Evolutionary conservation across 768 basidiomycete genomes (phyloP), one percentile per base, ranked within the genome.

Genomic region (Boletales sp.): DNA sequence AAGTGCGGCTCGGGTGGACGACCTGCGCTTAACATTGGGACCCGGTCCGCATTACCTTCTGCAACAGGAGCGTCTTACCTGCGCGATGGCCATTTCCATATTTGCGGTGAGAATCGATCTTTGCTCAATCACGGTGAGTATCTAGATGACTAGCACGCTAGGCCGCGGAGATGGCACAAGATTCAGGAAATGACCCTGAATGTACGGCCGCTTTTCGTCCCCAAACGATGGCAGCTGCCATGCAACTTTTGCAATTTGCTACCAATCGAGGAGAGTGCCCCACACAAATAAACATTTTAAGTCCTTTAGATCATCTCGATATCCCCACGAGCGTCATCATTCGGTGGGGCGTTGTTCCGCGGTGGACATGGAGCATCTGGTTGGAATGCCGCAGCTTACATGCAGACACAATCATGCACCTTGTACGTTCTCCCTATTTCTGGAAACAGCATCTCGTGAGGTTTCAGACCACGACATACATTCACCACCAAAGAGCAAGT

Each of bases 301-400:
- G 35, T 51, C 65, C 58, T 25, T 56, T 42, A 14, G 39, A 53
- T 25, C 47, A 56, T 17, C 61, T 76, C 7, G 77, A 82, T 60
- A 49, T 58, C 40, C 64, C 83, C 11, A 75, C 78, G 50, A 63
- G 41, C 7, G 71, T 85, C 18, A 61, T 89, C n/a, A 47, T 86
- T n/a, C 68, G 68, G 52, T 87, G 82, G 80, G 79, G 81, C 30
- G 55, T 72, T 11, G 66, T 76, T 11, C 62, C 85, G 3, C 74
- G 77, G 1, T 88, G 87, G 86, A 72, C 72, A 47, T 90, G 88
- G 86, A 66, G 61, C 11, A 64, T 75, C 8, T 89, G 85, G 83
- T 62, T 68, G 41, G 85, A 87, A 57, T 69, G 70, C 50, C 74
- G 79, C 18, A 61, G 70, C 35, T 71, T 75, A 28, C 66, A 80